Base-by-base conservation (phyloP, 2,329 filamentous ascomycete species). In the Aspergillus japonicus region DNA sequence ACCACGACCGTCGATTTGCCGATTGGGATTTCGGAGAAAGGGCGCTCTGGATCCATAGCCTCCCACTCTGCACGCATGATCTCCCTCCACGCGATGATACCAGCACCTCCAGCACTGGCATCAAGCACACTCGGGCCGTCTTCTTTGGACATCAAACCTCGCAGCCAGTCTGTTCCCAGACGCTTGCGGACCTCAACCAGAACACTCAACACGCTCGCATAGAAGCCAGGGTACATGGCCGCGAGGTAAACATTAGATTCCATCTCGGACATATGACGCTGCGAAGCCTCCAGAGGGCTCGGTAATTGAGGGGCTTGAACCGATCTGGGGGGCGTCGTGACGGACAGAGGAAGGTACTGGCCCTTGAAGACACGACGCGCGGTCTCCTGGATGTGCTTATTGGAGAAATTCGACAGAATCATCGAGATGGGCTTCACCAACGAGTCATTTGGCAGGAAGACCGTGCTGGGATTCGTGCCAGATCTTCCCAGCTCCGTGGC, bases 61-160 rank as follows among this genome's bases (percentile, higher is more conserved):
- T 90, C 86, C 88, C 90, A 96, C 72, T 98, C 93, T 0, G 93
- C 89, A 62, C 87, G 82, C 14, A 96, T 68, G 10, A 98, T 82
- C 65, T 94, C 88, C 66, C 86, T 79, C 80, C 86, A 87, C 26
- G 86, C 86, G 11, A 88, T 67, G 7, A 88, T 78, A 54, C 83
- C 85, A 33, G 85, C 86, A 61, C 86, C 86, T 55, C 81, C 86
- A 50, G 83, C 83, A 16, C 86, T 85, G 56, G 83, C 86, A 72
- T 89, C 86, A 42, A 89, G 77, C 11, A 89, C 79, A 56, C 80
- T 77, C 6, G 85, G 80, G 0, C 86, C 85, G 4, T 80, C 83
- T 60, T 83, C 80, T 71, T 85, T 84, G 47, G 74, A 73, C 7
- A 87, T 77, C 33, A 88, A 74, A 21, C 75, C 71, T 54, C 84